Conservation (phyloP, 129 eudicot genomes). For the Artemisia annua region DNA sequence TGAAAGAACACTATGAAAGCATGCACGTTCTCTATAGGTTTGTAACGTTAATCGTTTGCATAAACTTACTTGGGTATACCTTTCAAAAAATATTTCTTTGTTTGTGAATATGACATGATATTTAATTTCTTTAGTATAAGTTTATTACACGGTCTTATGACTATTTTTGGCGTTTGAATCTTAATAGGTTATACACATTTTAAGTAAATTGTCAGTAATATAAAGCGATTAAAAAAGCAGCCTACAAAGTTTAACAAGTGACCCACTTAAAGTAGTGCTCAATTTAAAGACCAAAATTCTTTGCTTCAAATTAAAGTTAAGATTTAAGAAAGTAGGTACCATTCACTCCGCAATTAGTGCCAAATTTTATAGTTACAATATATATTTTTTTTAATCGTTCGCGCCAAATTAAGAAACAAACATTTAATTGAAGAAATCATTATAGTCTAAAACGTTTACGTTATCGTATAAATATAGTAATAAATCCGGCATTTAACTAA, state of each 20-base stretch:
- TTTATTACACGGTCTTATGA: neutral
- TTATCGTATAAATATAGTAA: neutral
- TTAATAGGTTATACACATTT: too few relatives aligned
- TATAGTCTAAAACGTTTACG: neutral
- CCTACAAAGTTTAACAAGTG: slow-evolving; percentile 10
- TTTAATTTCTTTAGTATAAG: too few relatives aligned
- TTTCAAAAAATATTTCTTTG: too few relatives aligned
- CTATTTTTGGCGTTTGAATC: too few relatives aligned
- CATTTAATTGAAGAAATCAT: neutral
- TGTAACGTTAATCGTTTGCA: neutral
- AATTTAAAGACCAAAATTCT: slow-evolving; percentile 28
- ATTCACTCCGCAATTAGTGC: slow-evolving; percentile 32
- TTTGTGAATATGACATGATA: too few relatives aligned
- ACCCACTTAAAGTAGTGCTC: slow-evolving; percentile 28
- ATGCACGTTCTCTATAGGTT: neutral
- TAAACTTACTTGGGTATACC: too few relatives aligned
- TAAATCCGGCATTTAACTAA: neutral
- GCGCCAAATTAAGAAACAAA: slow-evolving; percentile 31
- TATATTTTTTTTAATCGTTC: neutral
- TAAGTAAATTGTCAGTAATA: neutral
- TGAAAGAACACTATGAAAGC: neutral
- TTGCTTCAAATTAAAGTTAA: slow-evolving; percentile 25
- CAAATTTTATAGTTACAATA: neutral
- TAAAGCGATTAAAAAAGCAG: neutral
- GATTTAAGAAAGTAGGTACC: slow-evolving; percentile 18